Base-by-base conservation (phyloP, 495 filamentous ascomycete species). In the Penicillium lividum region DNA sequence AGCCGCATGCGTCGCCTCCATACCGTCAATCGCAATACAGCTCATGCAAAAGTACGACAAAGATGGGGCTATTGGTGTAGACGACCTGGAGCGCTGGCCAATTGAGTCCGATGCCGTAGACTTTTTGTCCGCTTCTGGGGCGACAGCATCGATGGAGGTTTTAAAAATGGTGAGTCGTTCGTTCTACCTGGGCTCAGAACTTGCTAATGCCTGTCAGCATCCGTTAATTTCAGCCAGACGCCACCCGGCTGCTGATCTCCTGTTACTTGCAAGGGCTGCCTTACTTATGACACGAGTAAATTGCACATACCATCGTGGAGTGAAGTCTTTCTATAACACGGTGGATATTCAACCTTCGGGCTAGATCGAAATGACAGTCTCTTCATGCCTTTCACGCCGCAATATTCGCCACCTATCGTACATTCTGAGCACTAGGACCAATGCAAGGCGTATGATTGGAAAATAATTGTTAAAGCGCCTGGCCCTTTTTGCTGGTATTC, bases 31-130 rank as follows among this genome's bases (percentile, higher is more conserved):
- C n/a, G 61, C 56, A 7, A 72, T 70, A 64, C 63, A 69, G 64
- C 56, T 74, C 9, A 76, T 76, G 64, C 61, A 74, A 63, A 74
- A 71, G 46, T 74, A 72, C 59, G 47, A 34, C 27, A 76, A 74
- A 59, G 67, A 72, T 7, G 64, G 68, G 11, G 54, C 62, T n/a
- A 59, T 69, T n/a, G 68, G 68, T 0, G 46, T 76, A 4, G 68
- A 73, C 46, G 58, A 73, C 59, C 30, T 71, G 27, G 33, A 69
- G 58, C 59, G 67, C 27, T 72, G 60, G 66, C 68, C 64, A 56
- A 57, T 64, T 18, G 59, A 68, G 22, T 69, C 60, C 6, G 52
- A 66, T 42, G 59, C 63, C 15, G 34, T 73, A 44, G 44, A 25
- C 7, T 69, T 73, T 49, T 66, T 73, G 18, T 66, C 53, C 0